Percentiles rank a stretch among this genome's conserved stretches.
These are phyloP conservation scores for Colletotrichum higginsianum DNA, from an alignment of 2,329 filamentous ascomycete species.

Conservation along the genomic window DNA sequence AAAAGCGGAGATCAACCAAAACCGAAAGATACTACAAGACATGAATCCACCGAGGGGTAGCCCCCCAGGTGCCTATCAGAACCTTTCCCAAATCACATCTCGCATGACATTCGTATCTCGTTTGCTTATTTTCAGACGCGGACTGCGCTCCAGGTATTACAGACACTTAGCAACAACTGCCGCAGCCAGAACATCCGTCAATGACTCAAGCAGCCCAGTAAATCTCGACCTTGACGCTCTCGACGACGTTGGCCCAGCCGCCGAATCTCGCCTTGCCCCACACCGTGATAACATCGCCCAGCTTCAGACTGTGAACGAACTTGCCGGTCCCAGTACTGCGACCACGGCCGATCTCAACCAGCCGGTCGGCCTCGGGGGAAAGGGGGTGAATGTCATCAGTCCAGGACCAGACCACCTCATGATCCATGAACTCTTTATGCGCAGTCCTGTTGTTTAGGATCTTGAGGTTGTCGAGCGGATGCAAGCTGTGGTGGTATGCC, in stretches of 20 bases:
- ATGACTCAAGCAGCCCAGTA: slow-evolving; percentile 67
- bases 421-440: slow-evolving; percentile 50
- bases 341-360: slow-evolving; percentile 64
- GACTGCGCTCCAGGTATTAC: too few relatives aligned
- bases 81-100: too few relatives aligned
- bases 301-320: slow-evolving; percentile 68
- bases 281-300: slow-evolving; percentile 74
- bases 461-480: slow-evolving; percentile 53
- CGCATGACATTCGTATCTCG: too few relatives aligned
- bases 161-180: too few relatives aligned
- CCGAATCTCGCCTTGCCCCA: slow-evolving; percentile 73
- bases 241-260: slow-evolving; percentile 67
- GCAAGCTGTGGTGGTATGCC: slow-evolving; percentile 57
- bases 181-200: too few relatives aligned
- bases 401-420: slow-evolving; percentile 69
- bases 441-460: slow-evolving; percentile 66
- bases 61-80: too few relatives aligned
- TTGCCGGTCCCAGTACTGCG: slow-evolving; percentile 65
- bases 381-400: slow-evolving; percentile 63
- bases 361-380: slow-evolving; percentile 55
- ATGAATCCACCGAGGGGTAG: too few relatives aligned
- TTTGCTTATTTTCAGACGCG: too few relatives aligned
- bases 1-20: too few relatives aligned
- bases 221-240: slow-evolving; percentile 67
- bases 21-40: too few relatives aligned